Conservation (phyloP, 345 rosid genomes). For the Dovyalis caffra region DNA sequence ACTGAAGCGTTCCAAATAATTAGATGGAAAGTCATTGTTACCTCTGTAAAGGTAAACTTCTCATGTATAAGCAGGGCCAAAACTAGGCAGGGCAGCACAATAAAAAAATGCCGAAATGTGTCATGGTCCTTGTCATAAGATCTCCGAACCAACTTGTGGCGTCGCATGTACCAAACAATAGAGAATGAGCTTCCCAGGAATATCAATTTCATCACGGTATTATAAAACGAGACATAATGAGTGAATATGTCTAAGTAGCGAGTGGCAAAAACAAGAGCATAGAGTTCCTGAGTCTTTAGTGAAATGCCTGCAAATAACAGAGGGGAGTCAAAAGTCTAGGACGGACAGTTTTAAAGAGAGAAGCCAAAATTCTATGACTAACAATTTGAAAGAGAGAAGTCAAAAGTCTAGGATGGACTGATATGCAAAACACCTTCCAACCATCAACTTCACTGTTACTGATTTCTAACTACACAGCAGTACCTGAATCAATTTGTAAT, state of each 20-base stretch:
- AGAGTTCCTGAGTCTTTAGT: slow-evolving; percentile 88
- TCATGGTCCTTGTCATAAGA: slow-evolving; percentile 69
- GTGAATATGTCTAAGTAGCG: slow-evolving; percentile 88
- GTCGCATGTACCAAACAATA: slow-evolving; percentile 80
- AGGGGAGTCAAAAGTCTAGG: not conserved
- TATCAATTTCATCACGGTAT: slow-evolving; percentile 74
- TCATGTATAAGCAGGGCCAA: slow-evolving; percentile 65
- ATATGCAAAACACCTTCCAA: not conserved
- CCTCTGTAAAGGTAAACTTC: slow-evolving; percentile 73
- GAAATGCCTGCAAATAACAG: slow-evolving; percentile 55
- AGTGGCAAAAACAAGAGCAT: slow-evolving; percentile 60
- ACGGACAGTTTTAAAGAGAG: no score
- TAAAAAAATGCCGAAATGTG: slow-evolving; percentile 56
- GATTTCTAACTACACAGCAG: not conserved
- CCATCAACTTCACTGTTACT: not conserved
- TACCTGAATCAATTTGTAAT: not conserved
- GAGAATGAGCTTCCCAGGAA: slow-evolving; percentile 79
- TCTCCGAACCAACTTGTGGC: slow-evolving; percentile 64
- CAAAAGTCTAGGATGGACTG: not conserved
- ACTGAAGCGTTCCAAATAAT: not conserved
- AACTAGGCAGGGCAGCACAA: slow-evolving; percentile 58
- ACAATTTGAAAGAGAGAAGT: not conserved
- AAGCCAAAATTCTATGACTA: not conserved
- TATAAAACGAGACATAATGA: slow-evolving; percentile 59
- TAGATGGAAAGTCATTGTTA: slow-evolving; percentile 12